Evolutionary conservation across 129 eudicot genomes (phyloP), one percentile per base, ranked within the genome.

Genomic region (Flaveria robusta): DNA sequence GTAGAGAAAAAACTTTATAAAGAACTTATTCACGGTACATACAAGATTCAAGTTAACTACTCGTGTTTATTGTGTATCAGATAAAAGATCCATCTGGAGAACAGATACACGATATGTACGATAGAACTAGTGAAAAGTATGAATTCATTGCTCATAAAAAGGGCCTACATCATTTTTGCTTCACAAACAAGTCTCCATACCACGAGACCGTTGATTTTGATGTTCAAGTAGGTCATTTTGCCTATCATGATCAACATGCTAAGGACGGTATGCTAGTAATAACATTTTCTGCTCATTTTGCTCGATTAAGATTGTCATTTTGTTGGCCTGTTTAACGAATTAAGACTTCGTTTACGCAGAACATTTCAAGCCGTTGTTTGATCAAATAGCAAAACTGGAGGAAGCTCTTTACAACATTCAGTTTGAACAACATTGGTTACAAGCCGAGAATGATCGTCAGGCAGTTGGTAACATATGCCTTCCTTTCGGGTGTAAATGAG

Each of bases 361-460:
- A 78, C 98, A 93, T 84, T 88, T 93, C 73, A 75, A 81, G 34
- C 97, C 98, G 7, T 68, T 93, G 77, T 67, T 86, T 60, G 96
- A 90, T 70, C 98, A 93, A 55, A 90, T 93, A n/a, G 63, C 91
- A 0, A 90, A 85, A 80, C 62, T 93, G 51, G 96, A 93, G 86
- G 98, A 90, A 70, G 97, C 98, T 43, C 89, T 93, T 39, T 88
- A 86, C 96, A 90, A 88, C 69, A 87, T 93, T 70, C 97, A 90
- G 74, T 90, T 93, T 46, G 98, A 93, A 72, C 98, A 93, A 68
- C 98, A 93, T 68, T 93, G 98, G 98, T 79, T 93, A 62, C 96
- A 90, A 82, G 97, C 97, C 14, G 91, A 93, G 71, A 93, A 95
- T 12, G 96, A 87, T 68, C 96, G 98, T 65, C 97, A 93, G 72